phyloP scores from a whole-genome alignment of 2,329 filamentous ascomycete species.

The Penicillium frequentans region DNA sequence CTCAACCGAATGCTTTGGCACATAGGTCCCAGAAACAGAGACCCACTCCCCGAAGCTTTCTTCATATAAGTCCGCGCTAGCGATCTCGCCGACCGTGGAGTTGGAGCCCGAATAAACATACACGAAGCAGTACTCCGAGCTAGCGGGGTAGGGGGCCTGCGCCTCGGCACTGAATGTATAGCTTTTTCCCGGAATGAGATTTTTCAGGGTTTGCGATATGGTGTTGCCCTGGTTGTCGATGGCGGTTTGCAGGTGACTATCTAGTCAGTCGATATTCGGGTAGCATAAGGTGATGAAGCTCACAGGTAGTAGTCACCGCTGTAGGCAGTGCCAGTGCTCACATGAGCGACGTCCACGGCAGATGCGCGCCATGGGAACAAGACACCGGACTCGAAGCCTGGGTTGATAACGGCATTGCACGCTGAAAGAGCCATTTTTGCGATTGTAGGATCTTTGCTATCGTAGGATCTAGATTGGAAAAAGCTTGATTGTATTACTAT shows the following conservation, averaged over 20 bases:
- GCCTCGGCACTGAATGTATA: conserved; percentile 20
- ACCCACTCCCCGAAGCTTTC: conserved; percentile 17
- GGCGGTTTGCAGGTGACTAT: conserved; percentile 13
- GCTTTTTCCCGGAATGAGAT: conserved; percentile 11
- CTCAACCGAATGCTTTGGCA: conserved; percentile 11
- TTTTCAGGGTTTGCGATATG: conserved; percentile 17
- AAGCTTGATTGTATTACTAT: not conserved
- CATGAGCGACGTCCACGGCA: conserved; percentile 17
- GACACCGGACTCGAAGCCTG: conserved; percentile 23
- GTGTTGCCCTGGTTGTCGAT: conserved; percentile 20
- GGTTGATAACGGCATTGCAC: conserved; percentile 23
- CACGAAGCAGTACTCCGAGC: conserved; percentile 15
- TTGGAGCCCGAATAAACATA: conserved; percentile 19
- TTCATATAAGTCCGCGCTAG: not conserved
- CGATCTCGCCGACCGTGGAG: conserved; percentile 15
- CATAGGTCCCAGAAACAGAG: conserved; percentile 15
- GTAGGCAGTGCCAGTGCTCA: conserved; percentile 19
- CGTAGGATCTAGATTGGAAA: not conserved
- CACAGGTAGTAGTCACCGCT: conserved; percentile 24
- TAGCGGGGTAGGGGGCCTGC: conserved; percentile 4
- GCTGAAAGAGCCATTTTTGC: conserved; percentile 15
- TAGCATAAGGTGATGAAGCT: not conserved
- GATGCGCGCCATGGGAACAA: conserved; percentile 21
- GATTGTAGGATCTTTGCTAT: not conserved
- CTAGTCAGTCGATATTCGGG: not conserved